Conservation (phyloP, 129 eudicot genomes). For the Ambrosia artemisiifolia region DNA sequence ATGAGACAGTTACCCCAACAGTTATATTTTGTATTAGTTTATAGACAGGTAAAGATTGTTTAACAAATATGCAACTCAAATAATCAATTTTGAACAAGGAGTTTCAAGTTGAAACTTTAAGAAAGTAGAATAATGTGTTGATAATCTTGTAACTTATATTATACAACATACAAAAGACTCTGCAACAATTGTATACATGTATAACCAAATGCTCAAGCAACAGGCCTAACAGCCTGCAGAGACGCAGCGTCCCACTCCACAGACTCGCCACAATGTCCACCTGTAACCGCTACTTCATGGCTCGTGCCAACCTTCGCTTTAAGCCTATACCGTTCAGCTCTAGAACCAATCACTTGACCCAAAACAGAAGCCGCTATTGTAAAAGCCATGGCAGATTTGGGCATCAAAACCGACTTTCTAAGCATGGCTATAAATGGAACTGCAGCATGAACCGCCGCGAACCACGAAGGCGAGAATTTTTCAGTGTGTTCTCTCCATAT, state of each 20-base stretch:
- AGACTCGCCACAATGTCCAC: slow-evolving; percentile 45
- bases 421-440: slow-evolving; percentile 98
- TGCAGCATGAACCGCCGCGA: slow-evolving; percentile 95
- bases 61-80: not conserved
- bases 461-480: slow-evolving; percentile 93
- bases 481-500: slow-evolving; percentile 95
- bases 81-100: not conserved
- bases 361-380: slow-evolving; percentile 90
- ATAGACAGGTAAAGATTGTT: not conserved
- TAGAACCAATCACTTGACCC: slow-evolving; percentile 94
- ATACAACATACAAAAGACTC: not conserved
- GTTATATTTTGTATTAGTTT: not conserved
- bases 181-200: slow-evolving; percentile 1
- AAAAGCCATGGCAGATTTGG: slow-evolving; percentile 96
- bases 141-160: not conserved
- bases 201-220: slow-evolving; percentile 30
- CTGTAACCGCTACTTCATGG: slow-evolving; percentile 16
- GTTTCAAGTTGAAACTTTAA: not conserved
- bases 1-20: not conserved
- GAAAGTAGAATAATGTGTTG: not conserved
- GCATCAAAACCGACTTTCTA: slow-evolving; percentile 87
- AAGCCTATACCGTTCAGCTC: slow-evolving; percentile 84
- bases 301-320: slow-evolving; percentile 36
- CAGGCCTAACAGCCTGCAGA: slow-evolving; percentile 34
- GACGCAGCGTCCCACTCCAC: slow-evolving; percentile 49